Evolutionary conservation across 257 asterid species (phyloP), one percentile per base, ranked within the genome.

Genomic region (Nemophila menziesii): DNA sequence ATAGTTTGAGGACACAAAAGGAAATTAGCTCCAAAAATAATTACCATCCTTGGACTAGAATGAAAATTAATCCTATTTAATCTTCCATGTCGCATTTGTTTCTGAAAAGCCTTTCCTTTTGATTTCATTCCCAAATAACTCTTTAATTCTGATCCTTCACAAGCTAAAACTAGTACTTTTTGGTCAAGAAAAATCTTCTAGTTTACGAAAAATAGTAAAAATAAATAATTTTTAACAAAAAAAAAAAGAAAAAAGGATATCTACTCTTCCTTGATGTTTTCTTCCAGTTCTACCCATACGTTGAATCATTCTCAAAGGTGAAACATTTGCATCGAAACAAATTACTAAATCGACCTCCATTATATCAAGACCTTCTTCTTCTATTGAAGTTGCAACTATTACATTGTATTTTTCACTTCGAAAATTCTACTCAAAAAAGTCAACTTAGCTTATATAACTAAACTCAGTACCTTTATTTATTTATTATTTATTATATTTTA

Each of bases 271-370:
- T 61, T 76, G 80, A 51, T 80, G 78, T 62, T 80, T 78, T 71
- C 98, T 84, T 62, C 94, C 98, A 16, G 98, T 89, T 67, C 98
- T 74, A 33, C 98, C 98, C 98, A 89, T 89, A 38, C 98, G 82
- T 53, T 89, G 98, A 66, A 79, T 78, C 98, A 89, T 89, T 72
- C 98, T 80, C 78, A 89, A 65, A 60, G 98, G 90, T 19, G 98
- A 89, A 58, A 89, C 54, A 59, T 89, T 89, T 51, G 95, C 93
- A 60, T 89, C 98, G 43, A 89, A 89, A 69, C 98, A 89, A 71
- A 89, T 61, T 54, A 89, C 98, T 48, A 89, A 93, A 65, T 89
- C 95, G 52, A 89, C 98, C 67, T 89, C 98, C 95, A 89, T 78
- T 57, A 89, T 89, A 67, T 89, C 98, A 16, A 89, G 80, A 57